Conservation (phyloP, 495 filamentous ascomycete species). For the Oidiodendron maius region DNA sequence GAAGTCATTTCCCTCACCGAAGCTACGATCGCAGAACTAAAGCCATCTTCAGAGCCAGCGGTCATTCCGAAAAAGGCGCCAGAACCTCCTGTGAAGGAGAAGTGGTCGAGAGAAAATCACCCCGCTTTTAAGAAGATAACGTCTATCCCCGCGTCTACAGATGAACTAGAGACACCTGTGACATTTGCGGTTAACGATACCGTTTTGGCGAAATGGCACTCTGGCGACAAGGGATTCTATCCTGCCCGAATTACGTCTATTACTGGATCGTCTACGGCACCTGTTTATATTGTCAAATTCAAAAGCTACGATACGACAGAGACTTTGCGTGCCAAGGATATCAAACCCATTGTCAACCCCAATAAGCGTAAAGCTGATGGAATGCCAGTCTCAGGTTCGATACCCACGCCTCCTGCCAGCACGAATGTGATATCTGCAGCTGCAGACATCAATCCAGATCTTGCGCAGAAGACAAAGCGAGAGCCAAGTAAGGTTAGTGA, state of each 20-base stretch:
- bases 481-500: constrained; percentile 63
- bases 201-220: constrained; percentile 84
- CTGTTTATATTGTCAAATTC: constrained; percentile 91
- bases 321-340: constrained; percentile 76
- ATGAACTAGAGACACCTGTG: constrained; percentile 39
- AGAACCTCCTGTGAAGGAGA: constrained; percentile 44
- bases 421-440: constrained; percentile 80
- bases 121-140: constrained; percentile 55
- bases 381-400: constrained; percentile 46
- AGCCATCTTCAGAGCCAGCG: constrained; percentile 43
- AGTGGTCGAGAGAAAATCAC: constrained; percentile 71
- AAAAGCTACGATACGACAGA: constrained; percentile 84
- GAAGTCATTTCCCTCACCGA: constrained; percentile 75
- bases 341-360: constrained; percentile 66
- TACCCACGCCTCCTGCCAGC: constrained; percentile 31
- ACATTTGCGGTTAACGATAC: constrained; percentile 84
- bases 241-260: constrained; percentile 89
- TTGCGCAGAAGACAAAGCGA: constrained; percentile 62
- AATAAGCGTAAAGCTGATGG: constrained; percentile 89
- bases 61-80: constrained; percentile 34
- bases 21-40: constrained; percentile 74
- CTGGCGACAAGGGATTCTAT: constrained; percentile 87
- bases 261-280: constrained; percentile 80
- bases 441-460: constrained; percentile 73
- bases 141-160: constrained; percentile 30